phyloP scores from a whole-genome alignment of 192 early-diverging fungal species.

The Coemansia sp. region DNA sequence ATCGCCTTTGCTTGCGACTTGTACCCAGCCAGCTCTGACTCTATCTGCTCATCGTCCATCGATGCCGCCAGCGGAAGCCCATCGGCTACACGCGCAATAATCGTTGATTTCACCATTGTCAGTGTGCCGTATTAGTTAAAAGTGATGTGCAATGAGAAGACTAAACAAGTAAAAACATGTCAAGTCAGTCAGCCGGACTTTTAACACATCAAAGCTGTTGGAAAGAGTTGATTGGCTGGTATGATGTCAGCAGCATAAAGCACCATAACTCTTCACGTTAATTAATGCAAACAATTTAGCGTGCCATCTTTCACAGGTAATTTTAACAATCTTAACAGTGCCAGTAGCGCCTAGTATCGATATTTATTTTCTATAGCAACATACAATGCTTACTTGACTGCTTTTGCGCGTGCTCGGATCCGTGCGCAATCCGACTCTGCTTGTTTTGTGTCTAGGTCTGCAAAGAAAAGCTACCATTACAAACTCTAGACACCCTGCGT shows the following conservation, averaged over 20 bases:
- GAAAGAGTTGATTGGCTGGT: neutral
- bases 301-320: too few relatives aligned
- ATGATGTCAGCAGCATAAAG: neutral
- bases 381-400: neutral
- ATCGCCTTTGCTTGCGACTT: constrained; percentile 93
- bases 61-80: constrained; percentile 91
- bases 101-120: constrained; percentile 87
- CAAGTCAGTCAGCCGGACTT: neutral
- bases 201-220: neutral
- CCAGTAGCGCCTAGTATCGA: neutral
- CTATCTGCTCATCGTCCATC: constrained; percentile 86
- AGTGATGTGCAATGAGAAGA: neutral
- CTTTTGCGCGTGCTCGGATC: too few relatives aligned
- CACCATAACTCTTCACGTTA: too few relatives aligned
- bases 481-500: neutral
- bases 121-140: neutral
- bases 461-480: neutral
- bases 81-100: constrained; percentile 91
- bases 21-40: constrained; percentile 86
- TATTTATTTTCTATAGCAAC: constrained; percentile 2
- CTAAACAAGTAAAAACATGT: neutral
- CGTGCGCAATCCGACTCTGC: too few relatives aligned
- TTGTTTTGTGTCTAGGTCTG: too few relatives aligned
- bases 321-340: too few relatives aligned
- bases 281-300: too few relatives aligned